These are phyloP conservation scores for Ploettnerulaceae sp. DNA, from an alignment of 2,329 filamentous ascomycete genomes.

Conservation along the genomic window DNA sequence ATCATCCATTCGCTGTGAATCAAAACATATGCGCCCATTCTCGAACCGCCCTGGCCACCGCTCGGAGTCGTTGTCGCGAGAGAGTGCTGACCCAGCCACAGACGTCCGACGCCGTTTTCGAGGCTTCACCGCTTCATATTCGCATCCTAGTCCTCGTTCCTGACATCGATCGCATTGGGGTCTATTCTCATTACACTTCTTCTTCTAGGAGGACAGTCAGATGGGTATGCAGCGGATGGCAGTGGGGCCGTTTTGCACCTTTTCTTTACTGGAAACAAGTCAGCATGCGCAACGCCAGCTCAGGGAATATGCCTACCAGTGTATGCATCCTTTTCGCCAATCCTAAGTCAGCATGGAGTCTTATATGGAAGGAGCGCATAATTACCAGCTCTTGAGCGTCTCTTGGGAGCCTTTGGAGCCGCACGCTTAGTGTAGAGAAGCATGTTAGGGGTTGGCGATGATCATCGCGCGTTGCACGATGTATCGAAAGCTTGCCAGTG, in stretches of 20 bases:
- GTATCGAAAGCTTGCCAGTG: too few relatives aligned
- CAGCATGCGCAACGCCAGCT: constrained; percentile 10
- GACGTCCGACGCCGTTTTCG: constrained; percentile 28
- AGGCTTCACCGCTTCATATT: constrained; percentile 33
- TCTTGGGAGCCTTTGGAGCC: constrained; percentile 54
- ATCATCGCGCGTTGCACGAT: neutral
- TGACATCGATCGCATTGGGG: constrained; percentile 32
- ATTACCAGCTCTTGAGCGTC: constrained; percentile 55
- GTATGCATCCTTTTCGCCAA: constrained; percentile 29
- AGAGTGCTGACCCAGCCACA: constrained; percentile 25
- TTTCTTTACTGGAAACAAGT: constrained; percentile 31
- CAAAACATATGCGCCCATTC: constrained; percentile 14
- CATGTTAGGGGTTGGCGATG: constrained; percentile 37
- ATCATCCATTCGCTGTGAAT: constrained; percentile 9
- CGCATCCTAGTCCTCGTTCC: constrained; percentile 29
- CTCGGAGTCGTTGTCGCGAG: constrained; percentile 19
- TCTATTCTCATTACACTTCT: constrained; percentile 34
- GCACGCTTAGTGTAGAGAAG: constrained; percentile 55
- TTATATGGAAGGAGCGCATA: neutral
- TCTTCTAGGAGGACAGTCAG: constrained; percentile 29
- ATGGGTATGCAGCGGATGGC: neutral
- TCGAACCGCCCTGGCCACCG: constrained; percentile 25
- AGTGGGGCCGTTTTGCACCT: constrained; percentile 22
- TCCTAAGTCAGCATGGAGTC: constrained; percentile 15
- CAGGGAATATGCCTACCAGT: constrained; percentile 27